phyloP scores from a whole-genome alignment of 2,329 filamentous ascomycete genomes.

The Eutypella sp. region DNA sequence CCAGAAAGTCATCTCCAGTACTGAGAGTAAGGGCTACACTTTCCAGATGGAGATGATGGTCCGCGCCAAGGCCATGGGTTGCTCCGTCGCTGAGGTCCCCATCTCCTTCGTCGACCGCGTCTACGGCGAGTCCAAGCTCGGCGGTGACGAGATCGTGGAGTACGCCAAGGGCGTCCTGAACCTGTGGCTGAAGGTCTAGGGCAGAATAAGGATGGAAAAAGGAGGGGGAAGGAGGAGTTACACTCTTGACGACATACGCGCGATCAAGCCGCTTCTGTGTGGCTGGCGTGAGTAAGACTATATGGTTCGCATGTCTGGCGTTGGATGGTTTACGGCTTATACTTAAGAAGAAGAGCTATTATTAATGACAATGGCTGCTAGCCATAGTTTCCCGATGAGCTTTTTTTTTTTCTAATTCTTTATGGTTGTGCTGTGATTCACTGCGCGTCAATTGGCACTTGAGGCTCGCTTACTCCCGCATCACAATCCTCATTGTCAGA shows the following conservation, averaged over 20 bases:
- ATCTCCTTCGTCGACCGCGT: conserved; percentile 94
- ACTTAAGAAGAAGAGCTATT: conserved; percentile 14
- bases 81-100: conserved; percentile 87
- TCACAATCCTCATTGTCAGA: no score
- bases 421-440: no score
- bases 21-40: conserved; percentile 93
- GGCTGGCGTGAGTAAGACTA: conserved; percentile 6
- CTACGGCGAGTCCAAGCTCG: conserved; percentile 93
- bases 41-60: conserved; percentile 99
- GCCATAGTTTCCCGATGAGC: conserved; percentile 1
- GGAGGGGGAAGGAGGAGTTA: neutral
- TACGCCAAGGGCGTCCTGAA: conserved; percentile 82
- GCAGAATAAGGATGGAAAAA: neutral
- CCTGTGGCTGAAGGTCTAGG: conserved; percentile 71
- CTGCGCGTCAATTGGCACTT: no score
- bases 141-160: conserved; percentile 91
- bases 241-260: no score
- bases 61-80: conserved; percentile 91
- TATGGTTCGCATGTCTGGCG: conserved; percentile 13
- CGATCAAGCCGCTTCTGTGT: conserved; percentile 4
- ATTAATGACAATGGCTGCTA: conserved; percentile 13
- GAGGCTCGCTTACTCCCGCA: no score
- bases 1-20: conserved; percentile 83
- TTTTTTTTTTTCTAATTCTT: neutral
- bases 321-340: conserved; percentile 17